A percentile compares a stretch with the other conserved stretches of the same genome.
Conservation (phyloP, 345 rosid genomes). For the Rhizophora apiculata region DNA sequence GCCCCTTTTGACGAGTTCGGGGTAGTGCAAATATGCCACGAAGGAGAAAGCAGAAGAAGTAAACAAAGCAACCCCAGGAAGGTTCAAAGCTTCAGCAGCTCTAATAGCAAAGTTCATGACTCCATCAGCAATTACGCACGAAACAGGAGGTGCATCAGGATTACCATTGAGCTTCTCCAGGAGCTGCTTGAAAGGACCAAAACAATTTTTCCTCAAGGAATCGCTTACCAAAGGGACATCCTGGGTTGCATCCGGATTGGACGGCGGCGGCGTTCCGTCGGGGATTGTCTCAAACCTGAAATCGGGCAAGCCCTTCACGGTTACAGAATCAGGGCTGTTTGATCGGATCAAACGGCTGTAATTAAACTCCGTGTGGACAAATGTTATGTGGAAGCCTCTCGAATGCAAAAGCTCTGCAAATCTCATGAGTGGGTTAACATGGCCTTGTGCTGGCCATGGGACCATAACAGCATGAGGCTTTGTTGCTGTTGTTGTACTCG, state of each 20-base stretch:
- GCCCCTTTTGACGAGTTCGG: slow-evolving; percentile 23
- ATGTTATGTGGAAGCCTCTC: slow-evolving; percentile 40
- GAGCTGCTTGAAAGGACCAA: background rate
- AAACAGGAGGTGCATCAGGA: background rate
- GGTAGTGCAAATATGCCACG: slow-evolving; percentile 19
- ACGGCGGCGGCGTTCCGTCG: slow-evolving; percentile 12
- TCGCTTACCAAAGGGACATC: background rate
- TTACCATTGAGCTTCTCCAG: background rate
- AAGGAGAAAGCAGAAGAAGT: slow-evolving; percentile 28
- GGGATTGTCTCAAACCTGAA: slow-evolving; percentile 35
- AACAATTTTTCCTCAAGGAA: background rate
- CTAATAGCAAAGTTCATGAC: slow-evolving; percentile 13
- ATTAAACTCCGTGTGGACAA: slow-evolving; percentile 38
- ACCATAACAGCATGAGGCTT: slow-evolving; percentile 18
- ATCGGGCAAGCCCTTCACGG: slow-evolving; percentile 25
- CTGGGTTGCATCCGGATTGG: background rate
- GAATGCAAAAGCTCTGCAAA: slow-evolving; percentile 32
- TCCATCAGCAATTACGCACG: background rate
- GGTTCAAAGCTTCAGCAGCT: slow-evolving; percentile 24
- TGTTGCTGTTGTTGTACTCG: no score
- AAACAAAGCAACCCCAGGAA: slow-evolving; percentile 25
- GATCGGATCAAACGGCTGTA: slow-evolving; percentile 29
- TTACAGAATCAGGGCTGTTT: slow-evolving; percentile 14
- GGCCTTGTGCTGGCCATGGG: slow-evolving; percentile 40
- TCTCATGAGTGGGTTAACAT: slow-evolving; percentile 33